A percentile compares a stretch with the other conserved stretches of the same genome.
Evolutionary conservation across 1,139 yeast genomes (phyloP).

Genomic region (Arxiozyma heterogenica): DNA sequence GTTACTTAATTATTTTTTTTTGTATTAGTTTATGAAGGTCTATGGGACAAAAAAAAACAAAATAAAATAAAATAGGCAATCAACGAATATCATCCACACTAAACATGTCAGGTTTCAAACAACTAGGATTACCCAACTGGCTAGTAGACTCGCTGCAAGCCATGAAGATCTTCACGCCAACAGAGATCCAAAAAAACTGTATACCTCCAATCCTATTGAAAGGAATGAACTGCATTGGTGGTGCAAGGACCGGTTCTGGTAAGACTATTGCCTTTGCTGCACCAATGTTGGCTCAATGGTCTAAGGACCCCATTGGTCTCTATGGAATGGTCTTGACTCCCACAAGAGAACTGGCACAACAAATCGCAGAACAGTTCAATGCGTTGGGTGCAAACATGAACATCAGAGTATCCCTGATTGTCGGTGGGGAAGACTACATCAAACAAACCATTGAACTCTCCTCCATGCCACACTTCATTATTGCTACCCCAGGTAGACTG

Average conservation of each 20-base stretch:
- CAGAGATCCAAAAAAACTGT: conserved; percentile 79
- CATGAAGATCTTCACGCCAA: conserved; percentile 77
- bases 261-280: conserved; percentile 96
- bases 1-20: too few species aligned
- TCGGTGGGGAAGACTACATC: conserved; percentile 92
- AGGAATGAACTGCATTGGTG: conserved; percentile 79
- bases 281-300: conserved; percentile 91
- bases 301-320: conserved; percentile 88
- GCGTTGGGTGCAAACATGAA: conserved; percentile 90
- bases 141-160: conserved; percentile 68
- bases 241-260: conserved; percentile 98
- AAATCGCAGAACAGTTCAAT: conserved; percentile 91
- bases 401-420: conserved; percentile 68
- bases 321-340: conserved; percentile 88
- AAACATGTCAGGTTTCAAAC: conserved; percentile 24
- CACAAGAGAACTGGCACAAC: conserved; percentile 90
- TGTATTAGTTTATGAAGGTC: neutral
- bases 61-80: too few species aligned
- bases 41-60: too few species aligned
- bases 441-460: conserved; percentile 76
- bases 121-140: conserved; percentile 79
- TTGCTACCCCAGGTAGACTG: conserved; percentile 95
- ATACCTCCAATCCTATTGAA: conserved; percentile 75
- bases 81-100: too few species aligned
- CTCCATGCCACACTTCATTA: conserved; percentile 81